phyloP scores from a whole-genome alignment of 495 filamentous ascomycete species.

The Talaromyces liani region DNA sequence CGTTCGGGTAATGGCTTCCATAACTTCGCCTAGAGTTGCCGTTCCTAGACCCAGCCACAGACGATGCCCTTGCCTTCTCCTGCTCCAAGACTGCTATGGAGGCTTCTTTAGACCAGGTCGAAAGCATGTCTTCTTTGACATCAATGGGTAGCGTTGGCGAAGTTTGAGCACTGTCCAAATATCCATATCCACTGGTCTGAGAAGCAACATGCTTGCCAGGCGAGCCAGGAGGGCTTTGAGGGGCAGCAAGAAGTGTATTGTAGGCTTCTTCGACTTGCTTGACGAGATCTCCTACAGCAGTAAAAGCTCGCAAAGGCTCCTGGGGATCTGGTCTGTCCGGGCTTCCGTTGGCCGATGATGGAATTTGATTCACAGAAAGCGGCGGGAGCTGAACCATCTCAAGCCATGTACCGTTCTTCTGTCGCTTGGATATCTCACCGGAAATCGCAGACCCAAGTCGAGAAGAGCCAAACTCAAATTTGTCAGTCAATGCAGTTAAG shows the following conservation, averaged over 20 bases:
- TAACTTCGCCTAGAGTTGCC: constrained; percentile 51
- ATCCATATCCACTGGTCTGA: background rate
- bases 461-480: constrained; percentile 67
- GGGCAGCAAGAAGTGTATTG: constrained; percentile 47
- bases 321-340: constrained; percentile 34
- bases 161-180: constrained; percentile 4
- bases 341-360: constrained; percentile 17
- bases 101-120: constrained; percentile 68
- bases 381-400: constrained; percentile 53
- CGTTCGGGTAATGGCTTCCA: constrained; percentile 44
- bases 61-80: constrained; percentile 56
- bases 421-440: constrained; percentile 66
- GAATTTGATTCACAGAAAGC: constrained; percentile 38
- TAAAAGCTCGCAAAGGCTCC: constrained; percentile 58
- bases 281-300: constrained; percentile 59
- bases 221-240: constrained; percentile 62
- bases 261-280: constrained; percentile 66
- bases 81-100: constrained; percentile 60
- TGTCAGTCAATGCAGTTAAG: constrained; percentile 68
- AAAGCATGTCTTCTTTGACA: constrained; percentile 64
- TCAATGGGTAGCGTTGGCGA: constrained; percentile 31
- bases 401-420: constrained; percentile 67
- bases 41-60: constrained; percentile 64
- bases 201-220: constrained; percentile 43
- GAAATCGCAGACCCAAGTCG: constrained; percentile 59